These are phyloP conservation scores for Kitagawia praeruptora DNA, from an alignment of 129 eudicot genomes.

Conservation along the genomic window DNA sequence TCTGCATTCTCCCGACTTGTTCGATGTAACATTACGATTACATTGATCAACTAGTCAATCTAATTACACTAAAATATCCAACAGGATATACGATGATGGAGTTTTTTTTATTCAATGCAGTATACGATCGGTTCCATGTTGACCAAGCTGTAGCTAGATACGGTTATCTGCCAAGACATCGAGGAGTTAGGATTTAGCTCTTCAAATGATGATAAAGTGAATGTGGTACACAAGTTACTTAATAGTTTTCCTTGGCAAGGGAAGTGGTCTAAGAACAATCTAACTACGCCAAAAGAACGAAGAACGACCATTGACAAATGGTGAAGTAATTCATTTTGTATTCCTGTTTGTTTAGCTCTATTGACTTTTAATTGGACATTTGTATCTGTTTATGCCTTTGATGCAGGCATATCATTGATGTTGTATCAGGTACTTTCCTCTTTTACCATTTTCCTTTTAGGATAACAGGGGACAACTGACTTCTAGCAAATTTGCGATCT, in stretches of 20 bases:
- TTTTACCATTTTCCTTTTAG: too few relatives aligned
- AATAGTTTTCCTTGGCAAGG: conserved; percentile 41
- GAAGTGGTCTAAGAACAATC: conserved; percentile 18
- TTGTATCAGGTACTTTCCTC: too few relatives aligned
- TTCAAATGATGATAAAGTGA: conserved; percentile 34
- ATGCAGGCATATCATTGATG: too few relatives aligned
- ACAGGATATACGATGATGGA: background rate
- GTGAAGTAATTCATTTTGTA: conserved; percentile 16
- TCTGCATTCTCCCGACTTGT: too few relatives aligned
- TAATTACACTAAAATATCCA: too few relatives aligned
- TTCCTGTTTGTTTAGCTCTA: background rate
- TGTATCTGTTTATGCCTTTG: background rate
- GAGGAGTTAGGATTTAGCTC: conserved; percentile 33
- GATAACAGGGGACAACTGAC: too few relatives aligned
- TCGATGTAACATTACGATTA: too few relatives aligned
- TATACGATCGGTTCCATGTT: conserved; percentile 30
- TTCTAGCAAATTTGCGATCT: too few relatives aligned
- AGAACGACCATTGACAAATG: conserved; percentile 50
- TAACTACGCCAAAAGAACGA: conserved; percentile 27
- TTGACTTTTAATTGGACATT: background rate
- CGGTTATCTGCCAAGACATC: conserved; percentile 31
- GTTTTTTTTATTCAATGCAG: conserved; percentile 3
- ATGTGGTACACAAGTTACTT: conserved; percentile 34
- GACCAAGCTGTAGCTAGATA: conserved; percentile 41
- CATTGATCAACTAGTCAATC: too few relatives aligned